Percentiles rank a stretch among this genome's conserved stretches.
These are phyloP conservation scores for Diaporthe velutina DNA, from an alignment of 2,329 filamentous ascomycete species.

Conservation along the genomic window DNA sequence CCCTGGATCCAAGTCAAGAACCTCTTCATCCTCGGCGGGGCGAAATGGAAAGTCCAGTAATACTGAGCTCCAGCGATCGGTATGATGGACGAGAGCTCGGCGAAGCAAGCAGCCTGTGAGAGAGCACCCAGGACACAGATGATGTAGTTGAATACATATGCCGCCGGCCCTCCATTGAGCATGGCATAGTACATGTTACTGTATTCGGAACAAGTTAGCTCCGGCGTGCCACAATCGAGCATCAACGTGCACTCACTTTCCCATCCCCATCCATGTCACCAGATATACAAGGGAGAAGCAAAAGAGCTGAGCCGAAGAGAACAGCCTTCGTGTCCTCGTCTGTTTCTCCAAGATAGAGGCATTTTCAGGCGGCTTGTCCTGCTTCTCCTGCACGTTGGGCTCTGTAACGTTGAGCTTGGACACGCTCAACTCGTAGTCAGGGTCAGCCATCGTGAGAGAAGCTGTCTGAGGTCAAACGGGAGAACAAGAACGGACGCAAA, in stretches of 20 bases:
- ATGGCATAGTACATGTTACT: neutral
- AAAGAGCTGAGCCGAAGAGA: neutral
- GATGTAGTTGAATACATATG: constrained; percentile 9
- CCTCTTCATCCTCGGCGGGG: no score
- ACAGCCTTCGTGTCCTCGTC: neutral
- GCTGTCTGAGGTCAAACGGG: neutral
- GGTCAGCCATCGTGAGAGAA: constrained; percentile 4
- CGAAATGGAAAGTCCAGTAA: no score
- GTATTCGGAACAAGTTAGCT: neutral
- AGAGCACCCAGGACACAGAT: neutral
- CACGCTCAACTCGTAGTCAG: neutral
- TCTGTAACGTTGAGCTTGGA: neutral
- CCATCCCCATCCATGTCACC: neutral
- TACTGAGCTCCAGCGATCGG: neutral
- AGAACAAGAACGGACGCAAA: neutral
- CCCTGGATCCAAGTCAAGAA: no score
- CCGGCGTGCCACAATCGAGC: neutral
- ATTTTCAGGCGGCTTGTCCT: constrained; percentile 2
- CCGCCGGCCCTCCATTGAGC: neutral
- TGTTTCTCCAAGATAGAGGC: neutral
- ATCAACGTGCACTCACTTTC: neutral
- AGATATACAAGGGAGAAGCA: neutral
- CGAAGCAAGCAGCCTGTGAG: constrained; percentile 3
- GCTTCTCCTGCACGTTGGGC: neutral
- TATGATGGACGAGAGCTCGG: neutral